These are phyloP conservation scores for Xanthoconium separans DNA, from an alignment of 1,284 basidiomycete species.

Conservation along the genomic window DNA sequence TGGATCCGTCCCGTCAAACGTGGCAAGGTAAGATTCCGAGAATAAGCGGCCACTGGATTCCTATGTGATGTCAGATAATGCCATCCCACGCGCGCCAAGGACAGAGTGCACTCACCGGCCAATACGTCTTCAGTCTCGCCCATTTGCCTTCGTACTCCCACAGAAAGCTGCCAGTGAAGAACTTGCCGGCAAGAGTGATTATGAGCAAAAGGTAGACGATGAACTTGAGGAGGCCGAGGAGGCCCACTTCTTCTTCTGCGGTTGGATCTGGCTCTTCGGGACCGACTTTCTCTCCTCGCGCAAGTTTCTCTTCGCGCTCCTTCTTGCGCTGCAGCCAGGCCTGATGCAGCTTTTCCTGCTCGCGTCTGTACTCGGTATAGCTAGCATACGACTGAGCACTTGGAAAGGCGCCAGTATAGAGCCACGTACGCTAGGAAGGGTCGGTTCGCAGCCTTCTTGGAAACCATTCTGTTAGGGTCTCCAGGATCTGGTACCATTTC, in stretches of 20 bases:
- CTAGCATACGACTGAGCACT: slow-evolving; percentile 37
- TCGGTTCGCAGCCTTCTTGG: slow-evolving; percentile 73
- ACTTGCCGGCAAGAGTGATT: slow-evolving; percentile 65
- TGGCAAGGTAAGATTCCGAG: slow-evolving; percentile 65
- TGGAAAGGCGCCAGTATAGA: neutral
- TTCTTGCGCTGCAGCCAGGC: slow-evolving; percentile 71
- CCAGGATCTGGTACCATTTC: slow-evolving; percentile 48
- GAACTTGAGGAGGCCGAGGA: slow-evolving; percentile 67
- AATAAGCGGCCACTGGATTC: slow-evolving; percentile 67
- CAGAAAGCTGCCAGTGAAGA: slow-evolving; percentile 75
- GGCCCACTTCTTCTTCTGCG: slow-evolving; percentile 60
- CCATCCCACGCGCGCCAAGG: neutral
- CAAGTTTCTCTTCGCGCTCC: slow-evolving; percentile 69
- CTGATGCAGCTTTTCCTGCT: slow-evolving; percentile 58
- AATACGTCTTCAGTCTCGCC: slow-evolving; percentile 55
- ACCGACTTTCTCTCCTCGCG: slow-evolving; percentile 68
- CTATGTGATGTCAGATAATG: slow-evolving; percentile 17
- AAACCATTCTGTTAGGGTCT: slow-evolving; percentile 63
- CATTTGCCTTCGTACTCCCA: slow-evolving; percentile 75
- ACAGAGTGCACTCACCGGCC: slow-evolving; percentile 47
- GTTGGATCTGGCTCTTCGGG: slow-evolving; percentile 73
- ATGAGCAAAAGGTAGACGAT: slow-evolving; percentile 55
- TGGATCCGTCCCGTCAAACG: slow-evolving; percentile 74
- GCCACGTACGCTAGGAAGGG: slow-evolving; percentile 75
- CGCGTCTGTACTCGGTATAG: slow-evolving; percentile 65